These are phyloP conservation scores for Yarrowia sp. DNA, from an alignment of 805 yeast species.

Conservation along the genomic window DNA sequence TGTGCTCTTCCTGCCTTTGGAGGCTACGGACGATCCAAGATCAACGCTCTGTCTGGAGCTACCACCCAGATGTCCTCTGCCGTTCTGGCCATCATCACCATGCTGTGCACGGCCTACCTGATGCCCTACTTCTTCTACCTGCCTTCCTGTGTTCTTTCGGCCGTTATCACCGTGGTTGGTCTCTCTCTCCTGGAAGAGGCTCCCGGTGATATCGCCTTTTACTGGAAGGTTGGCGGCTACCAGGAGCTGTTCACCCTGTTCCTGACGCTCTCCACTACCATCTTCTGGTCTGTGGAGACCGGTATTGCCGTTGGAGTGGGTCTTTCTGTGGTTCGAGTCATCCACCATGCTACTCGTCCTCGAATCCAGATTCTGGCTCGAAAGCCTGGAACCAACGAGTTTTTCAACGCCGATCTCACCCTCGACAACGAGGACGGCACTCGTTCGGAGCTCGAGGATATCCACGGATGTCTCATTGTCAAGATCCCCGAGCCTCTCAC, in stretches of 20 bases:
- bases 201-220: conserved; percentile 78
- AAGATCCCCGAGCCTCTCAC: conserved; percentile 88
- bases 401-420: conserved; percentile 69
- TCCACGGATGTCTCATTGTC: conserved; percentile 78
- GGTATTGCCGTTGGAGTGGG: conserved; percentile 90
- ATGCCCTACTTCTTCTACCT: conserved; percentile 70
- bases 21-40: conserved; percentile 91
- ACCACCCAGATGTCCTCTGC: conserved; percentile 84
- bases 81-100: conserved; percentile 77
- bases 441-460: conserved; percentile 50
- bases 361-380: conserved; percentile 84
- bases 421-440: conserved; percentile 53
- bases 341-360: conserved; percentile 80
- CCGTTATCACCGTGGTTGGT: conserved; percentile 81
- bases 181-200: conserved; percentile 79
- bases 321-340: conserved; percentile 78
- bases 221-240: conserved; percentile 73
- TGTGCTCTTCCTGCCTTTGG: conserved; percentile 89
- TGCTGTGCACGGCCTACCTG: conserved; percentile 66
- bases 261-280: conserved; percentile 68
- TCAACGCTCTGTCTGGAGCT: conserved; percentile 88
- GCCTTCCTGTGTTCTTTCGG: conserved; percentile 81
- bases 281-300: conserved; percentile 80
- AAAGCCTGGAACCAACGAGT: conserved; percentile 63
- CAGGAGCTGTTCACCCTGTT: conserved; percentile 74